These are phyloP conservation scores for Naganishia onofrii DNA, from an alignment of 768 basidiomycete species.

Conservation along the genomic window DNA sequence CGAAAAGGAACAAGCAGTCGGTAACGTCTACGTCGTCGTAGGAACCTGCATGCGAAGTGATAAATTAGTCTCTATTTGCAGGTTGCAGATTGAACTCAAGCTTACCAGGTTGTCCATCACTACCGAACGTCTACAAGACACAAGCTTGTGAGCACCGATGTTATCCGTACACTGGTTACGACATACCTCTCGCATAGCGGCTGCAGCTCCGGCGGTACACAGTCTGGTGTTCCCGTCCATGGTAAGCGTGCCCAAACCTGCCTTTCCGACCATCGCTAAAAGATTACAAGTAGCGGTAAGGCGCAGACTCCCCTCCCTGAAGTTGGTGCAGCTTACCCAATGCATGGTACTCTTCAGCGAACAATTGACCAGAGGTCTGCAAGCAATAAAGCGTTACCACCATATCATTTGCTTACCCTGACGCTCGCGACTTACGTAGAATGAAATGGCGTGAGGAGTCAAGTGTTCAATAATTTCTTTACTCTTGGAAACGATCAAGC, in stretches of 20 bases:
- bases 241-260: conserved; percentile 32
- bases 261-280: conserved; percentile 37
- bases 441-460: conserved; percentile 38
- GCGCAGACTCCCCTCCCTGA: background rate
- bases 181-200: conserved; percentile 35
- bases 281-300: background rate
- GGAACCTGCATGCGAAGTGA: background rate
- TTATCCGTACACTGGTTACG: background rate
- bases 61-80: background rate
- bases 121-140: conserved; percentile 33
- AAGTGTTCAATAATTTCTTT: conserved; percentile 36
- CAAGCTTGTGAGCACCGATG: background rate
- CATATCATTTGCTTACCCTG: background rate
- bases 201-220: conserved; percentile 39
- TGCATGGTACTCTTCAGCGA: conserved; percentile 40
- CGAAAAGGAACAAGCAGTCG: conserved; percentile 37
- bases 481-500: conserved; percentile 35
- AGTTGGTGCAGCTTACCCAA: conserved; percentile 20
- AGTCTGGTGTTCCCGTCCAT: conserved; percentile 42
- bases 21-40: conserved; percentile 30
- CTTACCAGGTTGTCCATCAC: conserved; percentile 36
- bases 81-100: too few species aligned
- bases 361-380: conserved; percentile 38
- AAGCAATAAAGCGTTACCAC: background rate
- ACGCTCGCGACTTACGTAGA: conserved; percentile 30